A percentile compares a stretch with the other conserved stretches of the same genome.
These are phyloP conservation scores for Erodium maritimum DNA, from an alignment of 345 rosid genomes.

Conservation along the genomic window DNA sequence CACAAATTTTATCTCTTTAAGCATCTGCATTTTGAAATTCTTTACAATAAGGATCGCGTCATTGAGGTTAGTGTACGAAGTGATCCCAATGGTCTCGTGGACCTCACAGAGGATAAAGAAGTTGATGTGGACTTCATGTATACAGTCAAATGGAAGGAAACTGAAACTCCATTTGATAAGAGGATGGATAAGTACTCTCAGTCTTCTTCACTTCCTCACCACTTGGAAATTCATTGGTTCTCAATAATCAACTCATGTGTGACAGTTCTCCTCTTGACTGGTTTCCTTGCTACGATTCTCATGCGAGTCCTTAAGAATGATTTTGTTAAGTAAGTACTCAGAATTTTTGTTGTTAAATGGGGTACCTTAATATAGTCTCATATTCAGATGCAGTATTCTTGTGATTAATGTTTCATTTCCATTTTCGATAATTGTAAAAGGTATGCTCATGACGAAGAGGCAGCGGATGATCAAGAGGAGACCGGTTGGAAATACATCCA, in stretches of 20 bases:
- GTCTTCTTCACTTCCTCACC: slow-evolving; percentile 38
- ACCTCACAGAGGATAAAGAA: slow-evolving; percentile 32
- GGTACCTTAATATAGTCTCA: no score
- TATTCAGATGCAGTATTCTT: no score
- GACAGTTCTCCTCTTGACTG: slow-evolving; percentile 39
- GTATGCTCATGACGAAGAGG: slow-evolving; percentile 50
- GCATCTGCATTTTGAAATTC: slow-evolving; percentile 27
- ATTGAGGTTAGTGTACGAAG: slow-evolving; percentile 25
- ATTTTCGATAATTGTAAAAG: slow-evolving; percentile 10
- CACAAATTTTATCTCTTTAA: slow-evolving; percentile 29
- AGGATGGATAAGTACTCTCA: slow-evolving; percentile 38
- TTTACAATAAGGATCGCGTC: slow-evolving; percentile 37
- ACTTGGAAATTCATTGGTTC: slow-evolving; percentile 42
- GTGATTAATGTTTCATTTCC: no score
- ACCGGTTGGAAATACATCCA: slow-evolving; percentile 56
- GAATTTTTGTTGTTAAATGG: no score
- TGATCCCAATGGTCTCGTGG: slow-evolving; percentile 26
- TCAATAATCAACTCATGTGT: slow-evolving; percentile 40
- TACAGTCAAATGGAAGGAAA: slow-evolving; percentile 40
- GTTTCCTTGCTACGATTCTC: slow-evolving; percentile 39
- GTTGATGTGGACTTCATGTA: slow-evolving; percentile 32
- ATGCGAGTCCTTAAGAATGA: slow-evolving; percentile 44
- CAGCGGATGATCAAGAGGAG: slow-evolving; percentile 48
- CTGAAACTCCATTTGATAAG: slow-evolving; percentile 27
- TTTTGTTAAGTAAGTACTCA: slow-evolving; percentile 24